Conservation (phyloP, 179 eudicot species). For the Drosera spatulata region DNA sequence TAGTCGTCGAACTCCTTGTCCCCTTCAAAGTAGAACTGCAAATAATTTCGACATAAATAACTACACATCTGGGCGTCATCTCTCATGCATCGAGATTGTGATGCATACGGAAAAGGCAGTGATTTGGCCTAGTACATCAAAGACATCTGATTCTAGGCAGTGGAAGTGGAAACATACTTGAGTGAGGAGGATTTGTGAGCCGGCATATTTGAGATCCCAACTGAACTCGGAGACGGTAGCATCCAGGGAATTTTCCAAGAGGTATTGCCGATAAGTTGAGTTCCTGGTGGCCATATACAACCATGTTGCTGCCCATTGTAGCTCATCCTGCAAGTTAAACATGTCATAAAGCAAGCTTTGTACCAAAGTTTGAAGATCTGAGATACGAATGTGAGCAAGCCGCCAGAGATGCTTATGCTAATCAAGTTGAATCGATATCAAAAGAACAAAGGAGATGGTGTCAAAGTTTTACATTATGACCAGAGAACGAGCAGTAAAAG, state of each 20-base stretch:
- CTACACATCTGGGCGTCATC: too few relatives aligned
- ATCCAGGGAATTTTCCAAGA: slow-evolving; percentile 42
- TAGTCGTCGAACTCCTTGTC: slow-evolving; percentile 28
- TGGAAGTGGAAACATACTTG: slow-evolving; percentile 23
- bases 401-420: too few relatives aligned
- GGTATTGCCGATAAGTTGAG: slow-evolving; percentile 30
- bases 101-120: too few relatives aligned
- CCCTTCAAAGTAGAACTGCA: slow-evolving; percentile 54
- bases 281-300: slow-evolving; percentile 46
- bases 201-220: slow-evolving; percentile 90
- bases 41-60: neutral
- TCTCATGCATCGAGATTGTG: too few relatives aligned
- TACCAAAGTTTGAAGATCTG: too few relatives aligned
- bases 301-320: slow-evolving; percentile 93
- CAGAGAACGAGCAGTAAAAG: slow-evolving; percentile 85
- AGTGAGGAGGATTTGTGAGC: slow-evolving; percentile 58
- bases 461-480: slow-evolving; percentile 47
- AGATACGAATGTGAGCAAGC: too few relatives aligned
- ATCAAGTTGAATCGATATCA: too few relatives aligned
- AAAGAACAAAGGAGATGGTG: neutral
- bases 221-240: slow-evolving; percentile 51
- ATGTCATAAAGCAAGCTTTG: neutral
- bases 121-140: too few relatives aligned
- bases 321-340: slow-evolving; percentile 49
- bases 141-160: too few relatives aligned